Conservation (phyloP, 345 rosid species). For the Litchi chinensis region DNA sequence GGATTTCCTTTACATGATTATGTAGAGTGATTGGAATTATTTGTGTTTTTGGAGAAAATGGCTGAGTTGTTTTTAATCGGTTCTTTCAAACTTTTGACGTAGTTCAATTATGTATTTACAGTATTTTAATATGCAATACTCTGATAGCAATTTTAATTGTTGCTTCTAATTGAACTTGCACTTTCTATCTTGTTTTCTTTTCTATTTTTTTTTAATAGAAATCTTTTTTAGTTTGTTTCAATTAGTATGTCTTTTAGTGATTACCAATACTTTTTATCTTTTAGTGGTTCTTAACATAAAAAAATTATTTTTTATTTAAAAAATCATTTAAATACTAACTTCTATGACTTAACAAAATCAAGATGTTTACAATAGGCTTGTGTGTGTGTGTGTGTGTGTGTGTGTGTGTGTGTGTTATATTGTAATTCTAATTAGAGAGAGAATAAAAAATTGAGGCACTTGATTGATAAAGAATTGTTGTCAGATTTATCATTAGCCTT, state of each 20-base stretch:
- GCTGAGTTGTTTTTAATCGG: not conserved
- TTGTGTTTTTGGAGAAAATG: not conserved
- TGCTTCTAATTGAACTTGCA: not conserved
- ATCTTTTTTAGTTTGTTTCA: not conserved
- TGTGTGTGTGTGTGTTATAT: not conserved
- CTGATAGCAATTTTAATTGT: not conserved
- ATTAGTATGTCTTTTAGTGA: not conserved
- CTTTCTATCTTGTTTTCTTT: not conserved
- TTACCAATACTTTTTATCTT: not conserved
- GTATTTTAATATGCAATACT: too few species aligned
- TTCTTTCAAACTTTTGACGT: not conserved
- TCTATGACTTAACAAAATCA: not conserved
- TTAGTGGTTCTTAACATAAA: not conserved
- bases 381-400: not conserved
- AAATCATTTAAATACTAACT: not conserved
- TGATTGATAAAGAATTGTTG: slow-evolving; percentile 7
- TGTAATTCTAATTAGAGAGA: not conserved
- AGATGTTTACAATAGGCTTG: not conserved
- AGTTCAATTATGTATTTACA: too few species aligned
- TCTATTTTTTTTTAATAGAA: too few species aligned
- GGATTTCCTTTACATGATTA: not conserved
- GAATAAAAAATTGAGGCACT: not conserved
- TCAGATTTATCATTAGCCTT: slow-evolving; percentile 9
- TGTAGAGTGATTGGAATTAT: not conserved
- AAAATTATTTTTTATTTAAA: not conserved